Evolutionary conservation across 352 stramenopile species (phyloP), one percentile per base, ranked within the genome.

Genomic region (Phytopythium helicoides): DNA sequence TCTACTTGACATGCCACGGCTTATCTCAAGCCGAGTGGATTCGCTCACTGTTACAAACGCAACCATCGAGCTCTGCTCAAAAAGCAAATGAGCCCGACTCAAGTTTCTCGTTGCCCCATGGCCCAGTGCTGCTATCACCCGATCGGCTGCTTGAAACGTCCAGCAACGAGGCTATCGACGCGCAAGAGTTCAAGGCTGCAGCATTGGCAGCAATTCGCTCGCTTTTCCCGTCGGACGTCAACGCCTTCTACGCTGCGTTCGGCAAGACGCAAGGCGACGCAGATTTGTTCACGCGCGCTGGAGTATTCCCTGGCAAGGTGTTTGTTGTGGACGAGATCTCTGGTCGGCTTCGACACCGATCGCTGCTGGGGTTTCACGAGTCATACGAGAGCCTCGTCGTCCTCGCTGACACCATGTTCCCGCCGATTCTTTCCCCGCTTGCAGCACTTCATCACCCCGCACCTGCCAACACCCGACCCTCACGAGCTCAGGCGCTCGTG

Each of bases 221-320:
- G 14, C 65, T 93, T 3, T 96, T 94, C 54, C 82, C 82, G 7
- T 35, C 66, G 22, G 82, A 91, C 26, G 68, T 90, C 28, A 92
- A 90, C 42, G 81, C 86, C 16, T 95, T 94, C 54, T 92, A 92
- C 56, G 82, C 83, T 2, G 83, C 79, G 6, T 94, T 96, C 52
- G 81, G 83, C 23, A 87, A 76, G 23, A 86, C 65, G 2, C 51
- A 76, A 21, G 68, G 60, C 2, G 75, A 92, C 50, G 85, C 66
- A 31, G 50, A 70, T 8, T 60, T 79, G 19, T 89, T 93, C 51
- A 78, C 72, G 3, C 58, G 87, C n/a, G 74, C 76, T 1, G 84
- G 86, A n/a, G 76, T 96, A 1, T 89, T 89, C 47, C 68, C 70
- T 6, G 83, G 81, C 5, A 91, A 91, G 45, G 73, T 90, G 26